Evolutionary conservation across 192 early-diverging fungal species (phyloP), one percentile per base, ranked within the genome.

Genomic region (Allomyces macrogynus): DNA sequence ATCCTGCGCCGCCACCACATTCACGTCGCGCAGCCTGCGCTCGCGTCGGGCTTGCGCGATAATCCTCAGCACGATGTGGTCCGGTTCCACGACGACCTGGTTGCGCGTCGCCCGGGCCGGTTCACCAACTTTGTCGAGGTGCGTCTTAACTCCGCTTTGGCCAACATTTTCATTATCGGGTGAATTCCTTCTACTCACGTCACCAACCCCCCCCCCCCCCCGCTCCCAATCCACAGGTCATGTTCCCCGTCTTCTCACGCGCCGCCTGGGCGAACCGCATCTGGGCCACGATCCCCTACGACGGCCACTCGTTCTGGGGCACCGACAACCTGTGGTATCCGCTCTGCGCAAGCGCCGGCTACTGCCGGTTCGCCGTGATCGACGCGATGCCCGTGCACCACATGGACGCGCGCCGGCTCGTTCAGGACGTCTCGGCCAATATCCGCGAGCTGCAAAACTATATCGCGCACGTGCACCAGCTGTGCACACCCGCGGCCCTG

Each of bases 61-160:
- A 57, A 57, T 5, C 20, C 12, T 1, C 49, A 57, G 49, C 49
- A 57, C 16, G 49, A 57, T n/a, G 49, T 57, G 49, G 49, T 57
- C 16, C 16, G 16, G 16, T 14, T 57, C 16, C 49, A 57, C 16
- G 20, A 57, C 16, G 20, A 57, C 16, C 8, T 40, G 32, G 32
- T 40, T 8, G 20, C 49, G 49, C 16, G 49, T 0, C 49, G 20
- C 16, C 49, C 49, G 12, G 49, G 49, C 49, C 49, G 49, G 49
- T 57, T 57, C 49, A 57, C 49, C 49, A 57, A 57, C 49, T 57
- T 57, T 57, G 49, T 57, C 49, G 49, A 57, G 49, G 49, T 57
- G 9, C 20, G 3, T 57, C 5, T 4, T 16, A 5, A 9, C 10
- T 57, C 9, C 1, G 26, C 26, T 27, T 27, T 4, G 4, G 26